These are phyloP conservation scores for Starmerella riodocensis DNA, from an alignment of 805 yeast genomes.

Conservation along the genomic window DNA sequence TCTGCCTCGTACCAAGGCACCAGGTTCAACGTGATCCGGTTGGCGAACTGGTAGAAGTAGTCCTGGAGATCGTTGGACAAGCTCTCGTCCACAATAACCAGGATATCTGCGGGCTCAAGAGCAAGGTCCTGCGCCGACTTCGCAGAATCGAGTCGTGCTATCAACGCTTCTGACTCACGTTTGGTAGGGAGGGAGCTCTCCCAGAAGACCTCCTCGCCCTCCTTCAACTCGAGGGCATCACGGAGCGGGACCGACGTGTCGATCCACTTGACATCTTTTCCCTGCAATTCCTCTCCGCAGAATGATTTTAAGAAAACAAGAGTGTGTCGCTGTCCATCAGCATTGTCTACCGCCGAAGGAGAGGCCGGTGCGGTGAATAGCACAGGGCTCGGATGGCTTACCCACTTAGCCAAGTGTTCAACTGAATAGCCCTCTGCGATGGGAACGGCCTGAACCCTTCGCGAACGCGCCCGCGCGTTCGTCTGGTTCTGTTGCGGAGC, in stretches of 20 bases:
- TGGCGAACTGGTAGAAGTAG: slow-evolving; percentile 27
- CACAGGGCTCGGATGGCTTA: slow-evolving; percentile 7
- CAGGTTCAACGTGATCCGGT: slow-evolving; percentile 22
- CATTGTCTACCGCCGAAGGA: slow-evolving; percentile 5
- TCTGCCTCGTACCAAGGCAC: slow-evolving; percentile 5
- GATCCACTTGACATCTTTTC: slow-evolving; percentile 4
- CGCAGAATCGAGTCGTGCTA: not conserved
- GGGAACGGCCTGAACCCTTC: slow-evolving; percentile 8
- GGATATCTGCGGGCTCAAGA: slow-evolving; percentile 4
- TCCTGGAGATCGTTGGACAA: slow-evolving; percentile 10
- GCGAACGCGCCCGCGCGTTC: slow-evolving; percentile 13
- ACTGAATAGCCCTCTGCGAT: slow-evolving; percentile 2
- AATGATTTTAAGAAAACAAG: slow-evolving; percentile 17
- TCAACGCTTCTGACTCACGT: not conserved
- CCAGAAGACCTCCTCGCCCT: not conserved
- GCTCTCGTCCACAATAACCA: slow-evolving; percentile 1
- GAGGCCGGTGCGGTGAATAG: slow-evolving; percentile 16
- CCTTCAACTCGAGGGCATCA: not conserved
- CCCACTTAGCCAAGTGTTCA: slow-evolving; percentile 14
- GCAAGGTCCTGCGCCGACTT: not conserved
- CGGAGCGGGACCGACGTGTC: not conserved
- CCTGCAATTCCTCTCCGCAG: slow-evolving; percentile 25
- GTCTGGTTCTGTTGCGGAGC: slow-evolving; percentile 1
- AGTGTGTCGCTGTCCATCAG: not conserved
- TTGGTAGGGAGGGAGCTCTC: not conserved